These are phyloP conservation scores for Hyparrhenia diplandra DNA, from an alignment of 176 grass and related monocot genomes.

Conservation along the genomic window DNA sequence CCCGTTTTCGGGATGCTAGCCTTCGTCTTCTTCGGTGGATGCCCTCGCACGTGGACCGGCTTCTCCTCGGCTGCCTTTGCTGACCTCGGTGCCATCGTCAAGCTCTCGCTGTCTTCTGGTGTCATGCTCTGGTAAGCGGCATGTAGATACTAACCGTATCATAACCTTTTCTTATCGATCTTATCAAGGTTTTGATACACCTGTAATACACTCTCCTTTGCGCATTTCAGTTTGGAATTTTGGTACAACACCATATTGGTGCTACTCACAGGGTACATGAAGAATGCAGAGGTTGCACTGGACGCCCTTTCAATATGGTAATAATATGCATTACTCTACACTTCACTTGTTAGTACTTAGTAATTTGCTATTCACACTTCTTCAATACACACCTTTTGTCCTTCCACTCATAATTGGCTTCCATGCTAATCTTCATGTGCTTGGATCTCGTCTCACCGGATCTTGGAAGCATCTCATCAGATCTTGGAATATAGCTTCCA, in stretches of 20 bases:
- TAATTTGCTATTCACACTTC: not conserved
- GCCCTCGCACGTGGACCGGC: conserved; percentile 63
- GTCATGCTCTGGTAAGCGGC: conserved; percentile 62
- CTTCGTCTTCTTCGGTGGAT: conserved; percentile 74
- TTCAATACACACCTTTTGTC: not conserved
- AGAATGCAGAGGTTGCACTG: conserved; percentile 72
- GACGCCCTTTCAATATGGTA: conserved; percentile 67
- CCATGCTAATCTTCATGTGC: not conserved
- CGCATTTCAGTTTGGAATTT: conserved; percentile 59
- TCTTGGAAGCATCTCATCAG: not conserved
- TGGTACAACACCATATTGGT: conserved; percentile 87
- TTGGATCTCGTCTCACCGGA: not conserved
- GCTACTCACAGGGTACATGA: conserved; percentile 78
- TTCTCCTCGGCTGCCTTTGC: conserved; percentile 52
- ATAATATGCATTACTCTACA: conserved; percentile 8
- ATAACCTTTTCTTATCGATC: not conserved
- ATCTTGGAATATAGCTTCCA: not conserved
- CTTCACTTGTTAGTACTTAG: not conserved
- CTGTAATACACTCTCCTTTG: not conserved
- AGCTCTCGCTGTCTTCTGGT: conserved; percentile 67
- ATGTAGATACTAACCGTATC: too few relatives aligned
- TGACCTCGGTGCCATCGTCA: conserved; percentile 47
- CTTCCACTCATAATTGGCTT: not conserved
- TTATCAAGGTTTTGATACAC: not conserved
- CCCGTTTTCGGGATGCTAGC: conserved; percentile 42